Conservation (phyloP, 371 early-diverging fungal species). For the Funneliformis caledonium region DNA sequence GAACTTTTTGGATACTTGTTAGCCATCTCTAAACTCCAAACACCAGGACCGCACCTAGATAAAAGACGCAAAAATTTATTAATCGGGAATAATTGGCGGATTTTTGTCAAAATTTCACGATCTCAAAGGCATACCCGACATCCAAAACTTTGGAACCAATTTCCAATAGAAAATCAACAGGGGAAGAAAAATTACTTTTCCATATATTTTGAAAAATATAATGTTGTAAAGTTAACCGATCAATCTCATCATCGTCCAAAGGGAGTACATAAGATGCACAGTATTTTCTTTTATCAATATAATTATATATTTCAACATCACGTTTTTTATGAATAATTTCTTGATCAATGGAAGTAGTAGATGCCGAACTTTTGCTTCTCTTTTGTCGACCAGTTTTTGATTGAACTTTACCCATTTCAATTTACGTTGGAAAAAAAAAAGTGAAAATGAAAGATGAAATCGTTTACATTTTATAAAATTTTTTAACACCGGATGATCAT, state of each 20-base stretch:
- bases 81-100: neutral
- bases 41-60: constrained; percentile 17
- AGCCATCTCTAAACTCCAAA: neutral
- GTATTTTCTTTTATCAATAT: neutral
- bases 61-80: neutral
- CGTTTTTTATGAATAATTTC: neutral
- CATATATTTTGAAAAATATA: constrained; percentile 17
- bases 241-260: constrained; percentile 12
- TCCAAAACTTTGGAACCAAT: constrained; percentile 28
- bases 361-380: neutral
- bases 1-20: constrained; percentile 52
- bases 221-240: constrained; percentile 28
- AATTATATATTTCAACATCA: neutral
- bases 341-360: no score
- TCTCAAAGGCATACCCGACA: constrained; percentile 23
- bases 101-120: neutral
- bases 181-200: constrained; percentile 27
- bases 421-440: no score
- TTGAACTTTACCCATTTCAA: constrained; percentile 11
- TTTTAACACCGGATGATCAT: no score
- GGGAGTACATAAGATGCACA: neutral
- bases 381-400: neutral
- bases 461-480: no score
- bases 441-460: no score
- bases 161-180: constrained; percentile 14